Evolutionary conservation across 805 yeast genomes (phyloP), one percentile per base, ranked within the genome.

Genomic region (Suhomyces vadensis): DNA sequence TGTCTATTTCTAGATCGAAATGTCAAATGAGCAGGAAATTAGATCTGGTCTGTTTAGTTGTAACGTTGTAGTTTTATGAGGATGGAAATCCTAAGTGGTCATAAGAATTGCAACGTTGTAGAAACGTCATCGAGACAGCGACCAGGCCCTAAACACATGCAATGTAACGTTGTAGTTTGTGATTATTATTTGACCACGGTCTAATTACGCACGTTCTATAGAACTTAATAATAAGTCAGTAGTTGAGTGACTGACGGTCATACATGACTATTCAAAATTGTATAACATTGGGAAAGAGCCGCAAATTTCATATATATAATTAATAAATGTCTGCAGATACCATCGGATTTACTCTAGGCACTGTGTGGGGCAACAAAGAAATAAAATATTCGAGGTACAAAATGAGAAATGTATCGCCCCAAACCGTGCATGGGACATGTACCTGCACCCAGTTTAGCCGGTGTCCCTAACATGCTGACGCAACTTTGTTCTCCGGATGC

Each of bases 311-410:
- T 17, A 20, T 14, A 29, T 16, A 29, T 29, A 29, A 20, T n/a
- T 14, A 26, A 29, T 16, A 29, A 29, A 29, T 29, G 33, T 29
- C 33, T 29, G 33, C 33, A 29, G 20, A 29, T 29, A n/a, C 5
- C 11, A 14, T 29, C 33, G 33, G 20, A 29, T 14, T n/a, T 29
- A 16, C 19, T 16, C 33, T 29, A 17, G 20, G 16, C 33, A n/a
- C 20, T 17, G 20, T 8, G 20, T 7, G 20, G 20, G 33, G 33
- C 19, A 14, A 29, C 33, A 29, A 29, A 14, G 10, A 20, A n/a
- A 29, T 14, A 29, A 8, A 29, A 29, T 29, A 29, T 16, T 8
- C 20, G 33, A n/a, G 33, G 33, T 29, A 29, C 33, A 29, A 29
- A 29, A 29, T 7, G 14, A 6, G 19, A 9, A 14, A n/a, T 6